Evolutionary conservation across 148 eudicot genomes (phyloP).

Genomic region (Linanthus parryae): DNA sequence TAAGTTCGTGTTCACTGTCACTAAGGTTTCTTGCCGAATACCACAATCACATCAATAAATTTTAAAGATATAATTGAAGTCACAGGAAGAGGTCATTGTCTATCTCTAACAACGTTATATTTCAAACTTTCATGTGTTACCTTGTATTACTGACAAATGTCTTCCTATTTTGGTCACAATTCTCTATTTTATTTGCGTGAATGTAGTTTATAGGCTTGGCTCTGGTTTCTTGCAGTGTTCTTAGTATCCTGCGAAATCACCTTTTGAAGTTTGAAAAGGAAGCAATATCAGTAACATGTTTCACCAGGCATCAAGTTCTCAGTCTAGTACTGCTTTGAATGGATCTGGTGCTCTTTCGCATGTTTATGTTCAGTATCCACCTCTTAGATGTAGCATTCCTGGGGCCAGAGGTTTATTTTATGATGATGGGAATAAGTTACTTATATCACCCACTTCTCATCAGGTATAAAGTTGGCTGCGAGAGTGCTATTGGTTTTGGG

Average conservation of each 20-base stretch:
- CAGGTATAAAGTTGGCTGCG: background rate
- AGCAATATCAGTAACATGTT: too few species aligned
- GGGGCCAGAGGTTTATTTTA: slow-evolving; percentile 72
- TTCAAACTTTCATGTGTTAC: background rate
- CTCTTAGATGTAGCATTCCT: slow-evolving; percentile 59
- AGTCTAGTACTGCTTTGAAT: slow-evolving; percentile 37
- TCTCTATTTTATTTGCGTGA: background rate
- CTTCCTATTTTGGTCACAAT: background rate
- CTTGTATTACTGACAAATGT: background rate
- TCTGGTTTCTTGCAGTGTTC: background rate
- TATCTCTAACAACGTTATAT: background rate
- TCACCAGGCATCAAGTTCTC: slow-evolving; percentile 68
- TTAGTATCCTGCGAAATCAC: background rate
- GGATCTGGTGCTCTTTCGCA: slow-evolving; percentile 79
- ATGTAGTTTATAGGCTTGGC: background rate
- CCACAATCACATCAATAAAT: background rate
- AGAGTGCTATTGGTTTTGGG: slow-evolving; percentile 42
- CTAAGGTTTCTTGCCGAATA: background rate
- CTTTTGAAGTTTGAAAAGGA: slow-evolving; percentile 3
- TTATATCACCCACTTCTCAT: slow-evolving; percentile 62
- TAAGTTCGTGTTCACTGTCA: slow-evolving; percentile 17
- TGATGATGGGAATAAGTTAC: slow-evolving; percentile 81
- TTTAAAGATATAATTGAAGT: slow-evolving; percentile 9
- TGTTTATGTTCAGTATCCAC: slow-evolving; percentile 78
- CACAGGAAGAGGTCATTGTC: background rate